These are phyloP conservation scores for Halocafeteria seosinensis DNA, from an alignment of 108 stramenopile genomes.

Conservation along the genomic window DNA sequence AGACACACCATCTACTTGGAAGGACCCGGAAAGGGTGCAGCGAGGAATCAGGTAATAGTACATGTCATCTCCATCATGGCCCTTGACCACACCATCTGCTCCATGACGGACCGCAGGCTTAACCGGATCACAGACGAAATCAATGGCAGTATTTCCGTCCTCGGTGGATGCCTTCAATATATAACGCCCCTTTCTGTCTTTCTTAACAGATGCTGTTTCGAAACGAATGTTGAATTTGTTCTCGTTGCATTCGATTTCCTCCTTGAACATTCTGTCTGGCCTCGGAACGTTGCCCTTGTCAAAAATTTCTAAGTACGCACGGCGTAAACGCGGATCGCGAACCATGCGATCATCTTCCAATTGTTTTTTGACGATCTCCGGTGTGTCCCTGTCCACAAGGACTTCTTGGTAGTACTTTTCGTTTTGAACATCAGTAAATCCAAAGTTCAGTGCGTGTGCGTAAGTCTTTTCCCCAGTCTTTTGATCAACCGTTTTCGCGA, in stretches of 20 bases:
- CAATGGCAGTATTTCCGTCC: constrained; percentile 1
- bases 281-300: constrained; percentile 7
- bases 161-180: neutral
- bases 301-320: constrained; percentile 6
- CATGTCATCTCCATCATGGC: constrained; percentile 18
- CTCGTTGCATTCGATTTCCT: neutral
- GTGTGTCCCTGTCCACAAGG: constrained; percentile 8
- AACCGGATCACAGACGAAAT: neutral
- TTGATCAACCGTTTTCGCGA: neutral
- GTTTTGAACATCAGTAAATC: constrained; percentile 3
- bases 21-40: constrained; percentile 1
- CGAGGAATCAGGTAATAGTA: constrained; percentile 14
- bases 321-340: neutral
- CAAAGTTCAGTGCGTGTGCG: neutral
- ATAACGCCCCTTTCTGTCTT: neutral
- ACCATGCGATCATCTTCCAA: neutral
- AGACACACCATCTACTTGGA: neutral
- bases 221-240: constrained; percentile 1
- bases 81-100: constrained; percentile 12
- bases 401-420: constrained; percentile 1
- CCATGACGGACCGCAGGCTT: constrained; percentile 10
- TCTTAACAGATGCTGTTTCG: neutral
- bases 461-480: neutral
- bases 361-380: no score
- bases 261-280: constrained; percentile 8